Evolutionary conservation across 2,329 filamentous ascomycete genomes (phyloP).

Genomic region (Fusarium ambrosium): DNA sequence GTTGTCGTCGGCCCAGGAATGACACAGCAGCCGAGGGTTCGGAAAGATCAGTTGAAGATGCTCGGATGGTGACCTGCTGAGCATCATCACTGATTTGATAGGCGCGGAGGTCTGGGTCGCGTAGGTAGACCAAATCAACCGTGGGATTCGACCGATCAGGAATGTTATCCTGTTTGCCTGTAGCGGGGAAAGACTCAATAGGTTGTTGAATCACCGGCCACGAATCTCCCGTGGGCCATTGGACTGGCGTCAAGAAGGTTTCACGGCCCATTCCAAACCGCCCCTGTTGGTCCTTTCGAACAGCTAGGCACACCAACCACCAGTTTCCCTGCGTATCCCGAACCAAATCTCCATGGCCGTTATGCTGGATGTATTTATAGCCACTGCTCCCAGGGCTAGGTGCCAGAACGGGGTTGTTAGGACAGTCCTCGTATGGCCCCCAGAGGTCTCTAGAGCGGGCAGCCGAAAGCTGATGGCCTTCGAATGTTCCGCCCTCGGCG

Average conservation of each 20-base stretch:
- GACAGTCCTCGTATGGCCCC: slow-evolving; percentile 3
- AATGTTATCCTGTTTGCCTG: neutral
- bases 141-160: neutral
- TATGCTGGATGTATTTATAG: neutral
- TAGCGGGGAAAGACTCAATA: neutral
- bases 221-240: slow-evolving; percentile 4
- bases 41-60: neutral
- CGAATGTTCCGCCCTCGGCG: slow-evolving; percentile 9
- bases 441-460: slow-evolving; percentile 1
- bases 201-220: neutral
- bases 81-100: neutral
- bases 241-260: slow-evolving; percentile 2
- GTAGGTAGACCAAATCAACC: neutral
- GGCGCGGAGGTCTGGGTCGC: neutral
- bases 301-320: slow-evolving; percentile 3
- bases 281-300: neutral
- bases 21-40: neutral
- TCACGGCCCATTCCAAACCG: slow-evolving; percentile 6
- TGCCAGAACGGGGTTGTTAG: neutral
- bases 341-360: slow-evolving; percentile 4
- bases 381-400: neutral
- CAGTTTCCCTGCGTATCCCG: neutral
- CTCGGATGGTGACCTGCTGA: neutral
- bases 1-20: neutral
- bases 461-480: neutral